A percentile compares a stretch with the other conserved stretches of the same genome.
Conservation (phyloP, 441 rosid genomes). For the Isatis lusitanica region DNA sequence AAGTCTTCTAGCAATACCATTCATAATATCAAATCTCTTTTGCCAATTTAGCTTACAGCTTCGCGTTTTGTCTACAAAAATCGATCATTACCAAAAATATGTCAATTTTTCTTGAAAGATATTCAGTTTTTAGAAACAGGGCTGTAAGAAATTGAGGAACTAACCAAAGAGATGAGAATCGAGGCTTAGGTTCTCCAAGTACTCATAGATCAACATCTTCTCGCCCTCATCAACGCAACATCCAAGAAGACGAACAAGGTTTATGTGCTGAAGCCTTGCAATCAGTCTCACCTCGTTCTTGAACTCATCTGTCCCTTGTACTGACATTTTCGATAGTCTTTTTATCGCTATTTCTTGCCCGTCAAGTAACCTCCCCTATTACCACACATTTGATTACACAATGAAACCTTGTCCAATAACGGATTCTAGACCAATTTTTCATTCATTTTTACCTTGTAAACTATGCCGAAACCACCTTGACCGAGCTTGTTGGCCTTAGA, state of each 20-base stretch:
- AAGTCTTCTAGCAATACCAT: constrained; percentile 71
- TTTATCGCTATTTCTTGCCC: constrained; percentile 45
- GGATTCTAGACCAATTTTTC: neutral
- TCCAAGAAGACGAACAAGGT: constrained; percentile 41
- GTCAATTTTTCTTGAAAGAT: neutral
- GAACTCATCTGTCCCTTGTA: constrained; percentile 38
- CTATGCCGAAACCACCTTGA: constrained; percentile 79
- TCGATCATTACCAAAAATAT: neutral
- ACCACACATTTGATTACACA: neutral
- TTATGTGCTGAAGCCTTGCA: constrained; percentile 42
- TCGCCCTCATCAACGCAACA: constrained; percentile 35
- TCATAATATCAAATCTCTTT: constrained; percentile 49
- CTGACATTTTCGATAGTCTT: constrained; percentile 36
- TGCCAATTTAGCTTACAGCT: constrained; percentile 53
- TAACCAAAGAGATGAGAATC: constrained; percentile 39
- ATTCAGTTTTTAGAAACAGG: neutral
- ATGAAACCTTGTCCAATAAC: neutral
- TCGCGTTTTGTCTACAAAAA: constrained; percentile 44
- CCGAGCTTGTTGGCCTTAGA: constrained; percentile 58
- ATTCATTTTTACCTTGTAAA: constrained; percentile 59
- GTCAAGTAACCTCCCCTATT: constrained; percentile 59
- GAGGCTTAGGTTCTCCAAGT: constrained; percentile 41
- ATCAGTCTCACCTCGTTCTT: constrained; percentile 41
- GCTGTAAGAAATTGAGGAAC: neutral
- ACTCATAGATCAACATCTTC: constrained; percentile 40